Base-by-base conservation (phyloP, 306 rosid genomes). In the Mimosa bimucronata region DNA sequence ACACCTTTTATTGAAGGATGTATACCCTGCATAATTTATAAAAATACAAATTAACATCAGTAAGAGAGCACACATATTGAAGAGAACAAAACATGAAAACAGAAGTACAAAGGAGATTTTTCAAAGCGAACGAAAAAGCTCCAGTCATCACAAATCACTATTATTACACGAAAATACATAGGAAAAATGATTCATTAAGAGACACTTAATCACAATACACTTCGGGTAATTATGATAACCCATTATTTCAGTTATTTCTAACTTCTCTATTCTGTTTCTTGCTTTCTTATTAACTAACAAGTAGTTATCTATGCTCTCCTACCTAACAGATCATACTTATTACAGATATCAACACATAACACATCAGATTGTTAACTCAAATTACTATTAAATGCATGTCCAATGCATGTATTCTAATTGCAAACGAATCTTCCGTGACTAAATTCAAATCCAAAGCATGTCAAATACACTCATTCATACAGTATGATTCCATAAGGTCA, bases 1-100 rank as follows among this genome's bases (percentile, higher is more conserved):
- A 48, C 89, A 75, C 92, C 98, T 83, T 94, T 92, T 80, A 94
- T 92, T 81, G 95, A 88, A 90, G 98, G 98, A 81, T 94, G 97
- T 77, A 94, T 85, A 61, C 98, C 98, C 98, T 94, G 68, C 78
- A 80, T 61, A 70, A 83, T 84, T 26, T 68, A 83, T 11, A 70
- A 41, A 57, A 57, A 57, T 7, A 57, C 8, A 77, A 79, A 73
- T 79, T 69, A 52, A 65, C 31, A 61, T 41, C 71, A 31, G n/a
- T n/a, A 48, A 58, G 71, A 66, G 29, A 55, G 78, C 28, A 71
- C 30, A 69, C 65, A 75, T 52, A 41, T 28, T 38, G 69, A 62
- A 86, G 64, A 78, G 74, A 76, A 42, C 8, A 25, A n/a, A 79
- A 72, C 69, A 25, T 26, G 9, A 71, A 46, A 2, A 44, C 15